phyloP scores from a whole-genome alignment of 371 early-diverging fungal genomes.

The Dichotomocladium elegans region DNA sequence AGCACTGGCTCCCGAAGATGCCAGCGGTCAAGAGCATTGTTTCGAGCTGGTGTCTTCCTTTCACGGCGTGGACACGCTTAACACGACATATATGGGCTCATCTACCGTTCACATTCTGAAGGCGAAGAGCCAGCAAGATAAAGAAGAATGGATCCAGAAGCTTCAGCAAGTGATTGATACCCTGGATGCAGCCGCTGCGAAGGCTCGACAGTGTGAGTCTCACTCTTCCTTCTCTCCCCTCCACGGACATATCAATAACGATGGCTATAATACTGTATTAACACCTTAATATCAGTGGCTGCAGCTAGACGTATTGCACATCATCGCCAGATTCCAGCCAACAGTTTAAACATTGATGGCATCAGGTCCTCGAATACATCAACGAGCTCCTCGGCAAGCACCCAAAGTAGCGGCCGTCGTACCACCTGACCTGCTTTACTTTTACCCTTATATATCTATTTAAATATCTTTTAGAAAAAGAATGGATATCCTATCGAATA shows the following conservation, averaged over 20 bases:
- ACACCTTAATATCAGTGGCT: slow-evolving; percentile 3
- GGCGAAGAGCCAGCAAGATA: slow-evolving; percentile 17
- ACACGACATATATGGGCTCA: slow-evolving; percentile 30
- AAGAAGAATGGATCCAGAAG: slow-evolving; percentile 22
- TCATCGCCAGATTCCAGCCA: slow-evolving; percentile 4
- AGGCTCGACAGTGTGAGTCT: slow-evolving; percentile 10
- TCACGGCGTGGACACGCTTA: slow-evolving; percentile 37
- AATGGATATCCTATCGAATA: too few relatives aligned
- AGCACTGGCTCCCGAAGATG: slow-evolving; percentile 18
- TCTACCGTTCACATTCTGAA: slow-evolving; percentile 27
- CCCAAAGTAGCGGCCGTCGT: too few relatives aligned
- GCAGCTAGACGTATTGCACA: slow-evolving; percentile 10
- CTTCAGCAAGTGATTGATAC: slow-evolving; percentile 25
- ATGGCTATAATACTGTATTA: neutral
- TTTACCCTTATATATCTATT: too few relatives aligned
- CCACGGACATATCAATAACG: too few relatives aligned
- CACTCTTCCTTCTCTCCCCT: neutral
- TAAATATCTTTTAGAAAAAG: too few relatives aligned
- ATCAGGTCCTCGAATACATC: too few relatives aligned
- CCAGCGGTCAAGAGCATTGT: slow-evolving; percentile 25
- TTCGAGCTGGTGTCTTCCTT: slow-evolving; percentile 34
- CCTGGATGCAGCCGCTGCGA: slow-evolving; percentile 25
- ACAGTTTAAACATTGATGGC: too few relatives aligned
- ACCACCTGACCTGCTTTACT: too few relatives aligned
- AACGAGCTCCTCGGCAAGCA: too few relatives aligned